phyloP scores from a whole-genome alignment of 2,329 filamentous ascomycete species.

The Apiospora saccharicola region DNA sequence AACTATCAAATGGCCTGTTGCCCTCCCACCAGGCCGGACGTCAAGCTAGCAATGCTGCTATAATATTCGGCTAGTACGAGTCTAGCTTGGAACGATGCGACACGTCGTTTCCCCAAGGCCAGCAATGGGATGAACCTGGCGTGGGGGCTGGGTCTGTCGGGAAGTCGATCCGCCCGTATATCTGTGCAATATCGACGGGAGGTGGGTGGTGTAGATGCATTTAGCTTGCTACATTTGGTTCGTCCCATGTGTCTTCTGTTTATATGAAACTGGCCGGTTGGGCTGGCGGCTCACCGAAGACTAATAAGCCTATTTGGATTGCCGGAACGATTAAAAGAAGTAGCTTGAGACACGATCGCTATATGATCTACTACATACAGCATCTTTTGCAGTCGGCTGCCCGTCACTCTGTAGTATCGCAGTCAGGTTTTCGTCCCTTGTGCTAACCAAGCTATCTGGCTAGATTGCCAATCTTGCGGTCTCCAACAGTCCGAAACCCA shows the following conservation, averaged over 20 bases:
- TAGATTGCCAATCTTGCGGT: slow-evolving; percentile 11
- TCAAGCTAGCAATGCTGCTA: neutral
- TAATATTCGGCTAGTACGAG: neutral
- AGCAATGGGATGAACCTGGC: slow-evolving; percentile 6
- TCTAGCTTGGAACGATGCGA: neutral
- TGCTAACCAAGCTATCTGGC: neutral
- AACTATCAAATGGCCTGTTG: neutral
- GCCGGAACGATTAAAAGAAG: neutral
- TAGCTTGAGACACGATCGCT: neutral
- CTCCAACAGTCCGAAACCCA: slow-evolving; percentile 4
- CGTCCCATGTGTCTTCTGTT: slow-evolving; percentile 3
- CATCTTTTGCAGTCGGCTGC: neutral
- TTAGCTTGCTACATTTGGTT: neutral
- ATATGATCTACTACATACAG: neutral
- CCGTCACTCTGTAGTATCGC: neutral
- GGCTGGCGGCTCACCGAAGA: slow-evolving; percentile 7
- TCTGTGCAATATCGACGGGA: slow-evolving; percentile 4
- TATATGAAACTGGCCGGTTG: slow-evolving; percentile 13
- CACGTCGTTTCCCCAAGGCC: neutral
- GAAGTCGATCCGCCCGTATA: slow-evolving; percentile 15
- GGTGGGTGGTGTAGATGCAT: slow-evolving; percentile 4
- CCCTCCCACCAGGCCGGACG: neutral
- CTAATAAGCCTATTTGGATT: slow-evolving; percentile 14
- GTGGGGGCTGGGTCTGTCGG: slow-evolving; percentile 17
- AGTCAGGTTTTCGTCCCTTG: neutral